Evolutionary conservation across 2,329 filamentous ascomycete species (phyloP).

Genomic region (Taxawa tesnikishii): DNA sequence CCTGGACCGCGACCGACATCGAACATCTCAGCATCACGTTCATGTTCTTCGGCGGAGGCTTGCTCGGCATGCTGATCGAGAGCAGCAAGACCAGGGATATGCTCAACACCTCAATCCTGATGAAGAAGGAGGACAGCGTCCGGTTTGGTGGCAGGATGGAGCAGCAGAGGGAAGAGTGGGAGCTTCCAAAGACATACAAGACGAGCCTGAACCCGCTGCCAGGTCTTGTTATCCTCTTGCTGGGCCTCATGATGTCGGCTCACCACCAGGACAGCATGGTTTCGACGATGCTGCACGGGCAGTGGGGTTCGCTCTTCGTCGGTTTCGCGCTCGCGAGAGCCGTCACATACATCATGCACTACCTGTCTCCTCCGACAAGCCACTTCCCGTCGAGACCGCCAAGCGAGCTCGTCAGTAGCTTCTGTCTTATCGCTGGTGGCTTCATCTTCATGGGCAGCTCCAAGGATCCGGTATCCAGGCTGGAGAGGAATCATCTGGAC

Average conservation of each 20-base stretch:
- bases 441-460: conserved; percentile 84
- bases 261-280: conserved; percentile 72
- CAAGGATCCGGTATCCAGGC: conserved; percentile 61
- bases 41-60: conserved; percentile 78
- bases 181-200: conserved; percentile 51
- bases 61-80: conserved; percentile 32
- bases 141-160: background rate
- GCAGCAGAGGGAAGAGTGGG: conserved; percentile 27
- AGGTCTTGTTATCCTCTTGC: conserved; percentile 65
- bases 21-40: conserved; percentile 85
- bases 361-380: conserved; percentile 64
- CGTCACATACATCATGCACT: conserved; percentile 66
- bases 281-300: conserved; percentile 78
- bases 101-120: conserved; percentile 23
- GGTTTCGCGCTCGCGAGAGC: conserved; percentile 65
- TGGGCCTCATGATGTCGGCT: conserved; percentile 86
- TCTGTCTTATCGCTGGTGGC: conserved; percentile 74
- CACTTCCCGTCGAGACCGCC: conserved; percentile 71
- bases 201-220: conserved; percentile 79
- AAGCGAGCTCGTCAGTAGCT: conserved; percentile 68
- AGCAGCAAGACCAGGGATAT: conserved; percentile 48
- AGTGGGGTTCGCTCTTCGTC: conserved; percentile 76
- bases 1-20: conserved; percentile 64
- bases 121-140: conserved; percentile 6
- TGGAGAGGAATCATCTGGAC: conserved; percentile 65